phyloP scores from a whole-genome alignment of 176 grass and related monocot species.

The Oryza rufipogon region DNA sequence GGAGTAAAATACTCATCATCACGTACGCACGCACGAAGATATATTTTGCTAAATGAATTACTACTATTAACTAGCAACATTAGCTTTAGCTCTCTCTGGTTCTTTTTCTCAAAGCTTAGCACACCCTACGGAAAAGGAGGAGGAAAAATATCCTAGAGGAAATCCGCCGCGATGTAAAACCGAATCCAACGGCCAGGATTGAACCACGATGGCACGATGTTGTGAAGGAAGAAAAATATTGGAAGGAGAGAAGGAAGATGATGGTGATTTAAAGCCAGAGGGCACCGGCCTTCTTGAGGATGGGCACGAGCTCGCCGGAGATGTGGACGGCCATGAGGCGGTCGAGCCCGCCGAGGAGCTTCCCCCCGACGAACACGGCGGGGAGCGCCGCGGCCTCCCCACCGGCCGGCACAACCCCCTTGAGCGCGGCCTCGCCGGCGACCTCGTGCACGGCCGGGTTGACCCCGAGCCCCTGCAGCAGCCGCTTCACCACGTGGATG shows the following conservation, averaged over 20 bases:
- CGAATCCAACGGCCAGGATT: conserved; percentile 39
- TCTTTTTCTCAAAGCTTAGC: not conserved
- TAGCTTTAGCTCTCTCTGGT: not conserved
- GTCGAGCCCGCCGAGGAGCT: conserved; percentile 77
- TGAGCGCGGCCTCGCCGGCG: conserved; percentile 60
- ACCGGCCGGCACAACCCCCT: conserved; percentile 35
- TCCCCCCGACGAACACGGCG: conserved; percentile 79
- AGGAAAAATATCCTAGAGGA: conserved; percentile 24
- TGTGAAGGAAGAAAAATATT: not conserved
- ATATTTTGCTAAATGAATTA: conserved; percentile 12
- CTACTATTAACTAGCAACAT: conserved; percentile 2
- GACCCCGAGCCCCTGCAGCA: conserved; percentile 85
- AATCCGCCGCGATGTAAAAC: not conserved
- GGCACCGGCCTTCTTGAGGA: conserved; percentile 90
- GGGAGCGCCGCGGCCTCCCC: conserved; percentile 44
- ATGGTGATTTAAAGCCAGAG: conserved; percentile 65
- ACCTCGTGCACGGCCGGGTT: conserved; percentile 89
- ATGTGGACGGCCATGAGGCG: conserved; percentile 93
- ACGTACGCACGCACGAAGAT: not conserved
- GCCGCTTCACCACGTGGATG: conserved; percentile 76
- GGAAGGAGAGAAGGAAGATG: not conserved
- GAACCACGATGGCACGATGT: conserved; percentile 20
- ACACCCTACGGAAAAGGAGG: not conserved
- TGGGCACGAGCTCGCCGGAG: conserved; percentile 94
- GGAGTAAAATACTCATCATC: conserved; percentile 6